Evolutionary conservation across 2,329 filamentous ascomycete species (phyloP).

Genomic region (Verticillium tricorpus): DNA sequence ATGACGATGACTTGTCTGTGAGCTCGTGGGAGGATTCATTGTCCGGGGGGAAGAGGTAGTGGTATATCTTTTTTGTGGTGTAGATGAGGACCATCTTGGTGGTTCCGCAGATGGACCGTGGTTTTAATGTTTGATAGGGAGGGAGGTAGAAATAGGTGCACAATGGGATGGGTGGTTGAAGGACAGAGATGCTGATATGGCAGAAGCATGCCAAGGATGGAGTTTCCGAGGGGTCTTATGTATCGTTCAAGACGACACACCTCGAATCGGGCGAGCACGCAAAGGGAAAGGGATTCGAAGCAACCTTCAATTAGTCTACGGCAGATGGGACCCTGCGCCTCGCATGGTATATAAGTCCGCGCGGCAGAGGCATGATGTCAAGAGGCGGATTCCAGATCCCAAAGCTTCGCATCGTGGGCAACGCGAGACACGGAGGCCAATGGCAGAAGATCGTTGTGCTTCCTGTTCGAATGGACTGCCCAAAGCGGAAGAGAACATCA

Average conservation of each 20-base stretch:
- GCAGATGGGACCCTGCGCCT: not conserved
- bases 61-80: conserved; percentile 6
- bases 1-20: not conserved
- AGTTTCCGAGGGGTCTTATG: not conserved
- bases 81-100: conserved; percentile 9
- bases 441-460: not conserved
- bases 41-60: not conserved
- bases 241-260: not conserved
- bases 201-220: not conserved
- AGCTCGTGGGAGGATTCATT: not conserved
- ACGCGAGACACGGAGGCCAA: not conserved
- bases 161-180: not conserved
- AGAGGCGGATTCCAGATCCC: not conserved
- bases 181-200: not conserved
- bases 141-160: not conserved
- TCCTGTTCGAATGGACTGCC: not conserved
- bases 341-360: not conserved
- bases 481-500: not conserved
- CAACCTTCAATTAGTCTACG: not conserved
- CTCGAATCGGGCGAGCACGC: not conserved
- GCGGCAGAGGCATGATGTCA: not conserved
- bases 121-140: not conserved
- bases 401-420: not conserved
- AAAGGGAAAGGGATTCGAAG: not conserved
- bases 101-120: not conserved